A percentile compares a stretch with the other conserved stretches of the same genome.
phyloP scores from a whole-genome alignment of 2,329 filamentous ascomycete species.

The Aureobasidium subglaciale region DNA sequence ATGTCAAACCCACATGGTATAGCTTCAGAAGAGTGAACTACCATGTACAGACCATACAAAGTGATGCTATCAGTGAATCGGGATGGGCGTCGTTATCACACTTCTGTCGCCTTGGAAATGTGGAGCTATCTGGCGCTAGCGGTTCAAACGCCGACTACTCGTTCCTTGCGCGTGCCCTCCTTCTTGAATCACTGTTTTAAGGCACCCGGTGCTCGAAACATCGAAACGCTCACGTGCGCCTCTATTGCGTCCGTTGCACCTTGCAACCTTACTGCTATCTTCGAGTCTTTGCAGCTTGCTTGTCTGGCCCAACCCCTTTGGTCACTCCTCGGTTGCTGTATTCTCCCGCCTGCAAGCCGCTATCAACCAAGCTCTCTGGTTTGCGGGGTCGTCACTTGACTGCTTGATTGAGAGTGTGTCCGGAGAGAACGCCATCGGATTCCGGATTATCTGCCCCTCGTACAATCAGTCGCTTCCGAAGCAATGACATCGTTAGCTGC shows the following conservation, averaged over 20 bases:
- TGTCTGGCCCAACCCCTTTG: background rate
- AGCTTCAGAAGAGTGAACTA: too few species aligned
- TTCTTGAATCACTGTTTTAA: slow-evolving; percentile 4
- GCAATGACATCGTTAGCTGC: slow-evolving; percentile 14
- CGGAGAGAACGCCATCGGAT: slow-evolving; percentile 10
- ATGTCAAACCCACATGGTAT: too few species aligned
- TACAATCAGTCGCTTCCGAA: slow-evolving; percentile 2
- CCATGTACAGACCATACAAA: background rate
- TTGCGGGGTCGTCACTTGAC: slow-evolving; percentile 10
- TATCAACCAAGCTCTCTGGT: background rate
- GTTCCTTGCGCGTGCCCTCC: slow-evolving; percentile 1
- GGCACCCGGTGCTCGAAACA: slow-evolving; percentile 8
- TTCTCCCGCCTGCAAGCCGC: background rate
- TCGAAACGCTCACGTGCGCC: slow-evolving; percentile 14
- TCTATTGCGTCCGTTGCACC: slow-evolving; percentile 2
- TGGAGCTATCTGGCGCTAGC: slow-evolving; percentile 11
- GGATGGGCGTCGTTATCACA: background rate
- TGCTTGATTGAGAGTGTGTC: background rate
- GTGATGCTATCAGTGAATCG: background rate
- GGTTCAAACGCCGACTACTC: background rate
- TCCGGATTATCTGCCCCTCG: background rate
- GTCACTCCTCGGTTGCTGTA: slow-evolving; percentile 6
- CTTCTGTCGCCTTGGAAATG: background rate
- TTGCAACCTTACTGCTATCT: slow-evolving; percentile 8
- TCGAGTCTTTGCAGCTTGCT: background rate